These are phyloP conservation scores for Gracilaria gracilis DNA, from an alignment of 23 red algal species.

Conservation along the genomic window DNA sequence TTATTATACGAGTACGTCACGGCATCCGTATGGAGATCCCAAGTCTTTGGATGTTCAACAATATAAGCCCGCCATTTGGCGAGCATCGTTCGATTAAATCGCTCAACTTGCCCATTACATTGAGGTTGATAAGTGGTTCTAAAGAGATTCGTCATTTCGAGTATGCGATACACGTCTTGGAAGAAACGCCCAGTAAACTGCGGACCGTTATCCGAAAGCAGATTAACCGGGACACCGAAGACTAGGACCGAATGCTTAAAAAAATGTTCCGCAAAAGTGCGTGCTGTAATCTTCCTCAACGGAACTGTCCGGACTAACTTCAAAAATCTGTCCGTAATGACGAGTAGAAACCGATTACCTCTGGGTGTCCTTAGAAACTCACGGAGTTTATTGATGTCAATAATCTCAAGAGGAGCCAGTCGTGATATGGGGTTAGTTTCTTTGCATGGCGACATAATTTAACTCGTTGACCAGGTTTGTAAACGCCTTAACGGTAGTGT, in stretches of 20 bases:
- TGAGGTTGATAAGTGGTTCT: not conserved
- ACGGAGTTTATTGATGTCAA: too few species aligned
- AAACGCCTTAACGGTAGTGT: too few species aligned
- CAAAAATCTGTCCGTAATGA: too few species aligned
- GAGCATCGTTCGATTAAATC: not conserved
- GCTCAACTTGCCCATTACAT: constrained; percentile 19
- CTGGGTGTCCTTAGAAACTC: too few species aligned
- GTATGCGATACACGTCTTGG: constrained; percentile 29
- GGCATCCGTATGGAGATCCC: not conserved
- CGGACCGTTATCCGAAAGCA: not conserved
- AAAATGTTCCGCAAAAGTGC: not conserved
- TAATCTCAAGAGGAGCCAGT: too few species aligned
- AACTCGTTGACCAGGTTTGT: too few species aligned
- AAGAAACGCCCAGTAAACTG: not conserved
- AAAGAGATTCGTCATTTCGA: not conserved
- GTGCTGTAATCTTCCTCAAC: not conserved
- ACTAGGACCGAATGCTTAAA: not conserved
- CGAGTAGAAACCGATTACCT: too few species aligned
- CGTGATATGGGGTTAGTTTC: too few species aligned
- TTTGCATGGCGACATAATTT: too few species aligned
- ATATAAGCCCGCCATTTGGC: too few species aligned
- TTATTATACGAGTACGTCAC: not conserved
- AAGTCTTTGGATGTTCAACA: too few species aligned
- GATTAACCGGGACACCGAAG: too few species aligned
- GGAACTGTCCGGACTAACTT: not conserved